These are phyloP conservation scores for Heliosperma pusillum DNA, from an alignment of 148 eudicot species.

Conservation along the genomic window DNA sequence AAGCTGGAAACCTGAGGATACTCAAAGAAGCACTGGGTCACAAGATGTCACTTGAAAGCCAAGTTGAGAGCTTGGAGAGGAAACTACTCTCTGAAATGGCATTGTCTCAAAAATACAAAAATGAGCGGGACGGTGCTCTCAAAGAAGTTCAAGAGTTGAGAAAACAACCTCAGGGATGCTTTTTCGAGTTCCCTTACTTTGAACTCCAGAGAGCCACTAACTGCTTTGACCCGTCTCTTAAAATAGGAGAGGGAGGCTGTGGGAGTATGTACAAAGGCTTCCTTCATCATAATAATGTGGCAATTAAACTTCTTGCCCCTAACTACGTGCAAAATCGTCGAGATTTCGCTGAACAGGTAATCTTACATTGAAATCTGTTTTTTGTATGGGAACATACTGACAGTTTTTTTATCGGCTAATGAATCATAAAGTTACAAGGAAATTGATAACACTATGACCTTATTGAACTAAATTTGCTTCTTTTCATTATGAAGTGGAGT, in stretches of 20 bases:
- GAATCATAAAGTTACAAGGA: too few relatives aligned
- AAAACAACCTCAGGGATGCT: conserved; percentile 26
- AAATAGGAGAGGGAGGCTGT: conserved; percentile 76
- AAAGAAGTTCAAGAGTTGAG: conserved; percentile 43
- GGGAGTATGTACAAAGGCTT: conserved; percentile 60
- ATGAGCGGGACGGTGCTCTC: conserved; percentile 58
- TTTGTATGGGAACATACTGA: too few relatives aligned
- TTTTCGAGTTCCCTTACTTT: conserved; percentile 46
- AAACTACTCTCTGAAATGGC: conserved; percentile 60
- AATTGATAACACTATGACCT: too few relatives aligned
- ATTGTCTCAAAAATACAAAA: conserved; percentile 55
- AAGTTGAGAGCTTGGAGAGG: conserved; percentile 51
- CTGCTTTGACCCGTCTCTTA: conserved; percentile 45
- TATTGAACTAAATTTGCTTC: too few relatives aligned
- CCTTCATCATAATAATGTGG: conserved; percentile 65
- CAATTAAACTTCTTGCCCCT: conserved; percentile 54
- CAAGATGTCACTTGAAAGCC: conserved; percentile 43
- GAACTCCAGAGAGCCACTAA: conserved; percentile 71
- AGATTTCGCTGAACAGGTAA: conserved; percentile 77
- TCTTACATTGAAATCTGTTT: neutral
- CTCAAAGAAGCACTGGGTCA: conserved; percentile 40
- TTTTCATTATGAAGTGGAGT: too few relatives aligned
- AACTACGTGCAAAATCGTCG: conserved; percentile 46
- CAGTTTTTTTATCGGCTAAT: too few relatives aligned
- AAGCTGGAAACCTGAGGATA: conserved; percentile 38